These are phyloP conservation scores for Aureobasidium namibiae DNA, from an alignment of 2,329 filamentous ascomycete species.

Conservation along the genomic window DNA sequence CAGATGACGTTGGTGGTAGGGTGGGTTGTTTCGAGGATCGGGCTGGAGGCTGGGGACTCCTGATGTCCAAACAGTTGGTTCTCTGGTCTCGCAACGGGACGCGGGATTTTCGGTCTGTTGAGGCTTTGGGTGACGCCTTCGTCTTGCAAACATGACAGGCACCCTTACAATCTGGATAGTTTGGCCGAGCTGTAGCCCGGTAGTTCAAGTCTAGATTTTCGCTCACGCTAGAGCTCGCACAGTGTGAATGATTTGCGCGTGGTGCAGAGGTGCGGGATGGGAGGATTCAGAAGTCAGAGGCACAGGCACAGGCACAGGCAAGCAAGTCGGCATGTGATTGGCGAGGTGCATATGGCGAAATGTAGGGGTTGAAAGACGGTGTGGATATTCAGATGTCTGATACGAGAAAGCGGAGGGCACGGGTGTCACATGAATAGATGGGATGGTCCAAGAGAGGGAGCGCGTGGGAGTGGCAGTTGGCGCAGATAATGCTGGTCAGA, in stretches of 20 bases:
- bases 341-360: background rate
- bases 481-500: background rate
- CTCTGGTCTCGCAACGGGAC: constrained; percentile 3
- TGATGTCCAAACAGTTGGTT: background rate
- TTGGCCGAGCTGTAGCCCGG: constrained; percentile 6
- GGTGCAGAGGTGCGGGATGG: background rate
- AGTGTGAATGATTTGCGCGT: constrained; percentile 5
- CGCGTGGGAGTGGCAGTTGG: background rate
- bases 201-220: constrained; percentile 6
- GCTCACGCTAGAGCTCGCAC: background rate
- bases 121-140: background rate
- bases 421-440: background rate
- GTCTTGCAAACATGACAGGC: constrained; percentile 6
- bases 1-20: constrained; percentile 4
- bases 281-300: background rate
- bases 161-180: constrained; percentile 9
- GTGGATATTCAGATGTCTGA: background rate
- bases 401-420: background rate
- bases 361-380: constrained; percentile 7
- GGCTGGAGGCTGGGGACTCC: constrained; percentile 4
- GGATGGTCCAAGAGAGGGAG: background rate
- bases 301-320: constrained; percentile 6
- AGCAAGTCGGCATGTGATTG: constrained; percentile 4
- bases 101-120: constrained; percentile 6
- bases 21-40: background rate